Base-by-base conservation (phyloP, 768 basidiomycete species). In the Leccinum olivaceopallidum region DNA sequence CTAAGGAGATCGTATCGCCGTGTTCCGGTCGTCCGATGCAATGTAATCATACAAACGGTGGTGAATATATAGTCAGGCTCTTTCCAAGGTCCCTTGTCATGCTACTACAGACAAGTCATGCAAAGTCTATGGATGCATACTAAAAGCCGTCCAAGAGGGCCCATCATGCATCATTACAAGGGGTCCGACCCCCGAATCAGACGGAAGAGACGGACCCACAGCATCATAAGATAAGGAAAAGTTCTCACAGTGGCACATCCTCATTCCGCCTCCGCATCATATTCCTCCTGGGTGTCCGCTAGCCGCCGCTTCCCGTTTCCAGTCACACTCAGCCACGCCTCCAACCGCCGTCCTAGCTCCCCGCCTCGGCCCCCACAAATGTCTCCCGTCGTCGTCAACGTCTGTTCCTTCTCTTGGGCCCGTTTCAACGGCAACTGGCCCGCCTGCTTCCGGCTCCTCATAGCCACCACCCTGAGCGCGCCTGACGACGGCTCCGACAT, bases 331-430 rank as follows among this genome's bases (percentile, higher is more conserved):
- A 92, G 76, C 86, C 89, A 89, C 47, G 87, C 89, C 73, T 92
- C 90, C 57, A 92, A 74, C 58, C 90, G 74, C 56, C 88, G 75
- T 42, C 90, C 90, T 7, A 92, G 76, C 76, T 92, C 90, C 12
- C 89, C 89, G 0, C 90, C 90, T 18, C 87, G 80, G 36, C 90
- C 90, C 47, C 90, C 90, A 72, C 90, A 92, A 26, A 87, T 82
- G 70, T 92, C 90, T 0, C 90, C 90, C 39, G 83, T 87, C 56
- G 80, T 84, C 59, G 86, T 81, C 70, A 92, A 73, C 78, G 85
- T 83, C 76, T 85, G 84, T 74, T 90, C 89, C 71, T 80, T 82
- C 73, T 88, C 85, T 72, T 81, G 78, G 71, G 89, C 88, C 61
- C 81, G 79, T 51, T 80, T 79, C 60, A 87, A 78, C 16, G 83